phyloP scores from a whole-genome alignment of 1,139 yeast species.

The Candida sp. region DNA sequence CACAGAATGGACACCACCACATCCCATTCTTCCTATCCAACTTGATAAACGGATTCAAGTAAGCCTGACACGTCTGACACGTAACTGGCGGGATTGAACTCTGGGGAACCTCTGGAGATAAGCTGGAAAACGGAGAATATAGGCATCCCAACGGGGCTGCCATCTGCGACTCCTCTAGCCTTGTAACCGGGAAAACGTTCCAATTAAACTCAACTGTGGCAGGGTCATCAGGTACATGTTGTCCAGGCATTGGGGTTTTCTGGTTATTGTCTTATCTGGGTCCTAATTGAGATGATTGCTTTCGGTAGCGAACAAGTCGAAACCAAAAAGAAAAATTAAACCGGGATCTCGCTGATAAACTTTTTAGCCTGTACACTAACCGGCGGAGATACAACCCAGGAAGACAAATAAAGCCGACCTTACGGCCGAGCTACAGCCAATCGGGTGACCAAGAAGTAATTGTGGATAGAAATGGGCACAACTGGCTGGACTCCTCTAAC shows the following conservation, averaged over 20 bases:
- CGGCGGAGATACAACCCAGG: background rate
- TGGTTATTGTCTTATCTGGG: background rate
- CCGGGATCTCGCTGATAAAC: background rate
- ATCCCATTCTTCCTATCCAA: constrained; percentile 32
- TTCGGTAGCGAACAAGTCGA: too few species aligned
- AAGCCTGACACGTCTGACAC: constrained; percentile 32
- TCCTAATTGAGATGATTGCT: background rate
- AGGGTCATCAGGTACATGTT: background rate
- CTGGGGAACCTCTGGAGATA: constrained; percentile 5
- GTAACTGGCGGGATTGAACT: constrained; percentile 16
- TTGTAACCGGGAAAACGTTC: constrained; percentile 54
- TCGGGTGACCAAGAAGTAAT: background rate
- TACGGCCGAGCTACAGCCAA: background rate
- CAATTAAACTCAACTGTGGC: constrained; percentile 45
- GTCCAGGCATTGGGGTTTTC: background rate
- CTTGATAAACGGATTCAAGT: constrained; percentile 32
- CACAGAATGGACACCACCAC: constrained; percentile 50
- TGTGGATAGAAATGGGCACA: background rate
- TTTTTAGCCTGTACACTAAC: background rate
- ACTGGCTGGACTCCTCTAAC: too few species aligned
- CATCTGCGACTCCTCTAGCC: constrained; percentile 36
- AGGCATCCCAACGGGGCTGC: constrained; percentile 45
- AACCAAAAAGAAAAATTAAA: background rate
- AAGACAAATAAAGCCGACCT: background rate
- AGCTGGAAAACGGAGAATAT: constrained; percentile 30